Base-by-base conservation (phyloP, 2,329 filamentous ascomycete genomes). In the Colletotrichum shisoi region DNA sequence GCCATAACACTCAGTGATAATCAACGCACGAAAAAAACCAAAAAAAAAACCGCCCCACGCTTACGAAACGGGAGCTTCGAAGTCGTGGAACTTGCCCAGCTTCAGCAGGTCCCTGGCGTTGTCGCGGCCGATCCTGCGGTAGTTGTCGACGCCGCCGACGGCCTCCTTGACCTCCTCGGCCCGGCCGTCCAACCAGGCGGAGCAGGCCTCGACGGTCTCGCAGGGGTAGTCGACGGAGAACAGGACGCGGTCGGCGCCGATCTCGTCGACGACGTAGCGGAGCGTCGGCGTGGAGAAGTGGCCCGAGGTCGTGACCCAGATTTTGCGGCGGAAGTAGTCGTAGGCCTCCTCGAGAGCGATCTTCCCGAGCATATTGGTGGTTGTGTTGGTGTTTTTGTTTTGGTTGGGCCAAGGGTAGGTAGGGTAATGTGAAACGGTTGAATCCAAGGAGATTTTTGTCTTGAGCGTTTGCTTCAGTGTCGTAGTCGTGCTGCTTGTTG, bases 271-370 rank as follows among this genome's bases (percentile, higher is more conserved):
- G 52, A 80, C 81, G 59, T 80, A 86, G 68, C 85, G 77, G 51
- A 87, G 73, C 0, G 83, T 84, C 1, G 80, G 74, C 0, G 83
- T 85, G 0, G 82, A 85, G 70, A 87, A 87, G 72, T 87, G 82
- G 0, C 85, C 85, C 62, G 78, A 81, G 0, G 85, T 87, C 3
- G 85, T 87, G 70, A 87, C 81, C 82, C 82, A 87, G 63, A 87
- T 76, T 72, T 87, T 87, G 45, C 80, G 70, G 24, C 77, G 77
- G 74, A 87, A 87, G 74, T 87, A 87, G 19, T 86, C 79, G 21
- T 27, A 27, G 24, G 24, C 24, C 24, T 27, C 24, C 24, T 27
- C 24, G 24, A 27, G 24, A 27, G 24, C 24, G 24, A 27, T 27
- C 24, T 27, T 27, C 5, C 24, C 24, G 24, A 27, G 24, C 24